phyloP scores from a whole-genome alignment of 352 stramenopile genomes.

The Ophiocytium majus region DNA sequence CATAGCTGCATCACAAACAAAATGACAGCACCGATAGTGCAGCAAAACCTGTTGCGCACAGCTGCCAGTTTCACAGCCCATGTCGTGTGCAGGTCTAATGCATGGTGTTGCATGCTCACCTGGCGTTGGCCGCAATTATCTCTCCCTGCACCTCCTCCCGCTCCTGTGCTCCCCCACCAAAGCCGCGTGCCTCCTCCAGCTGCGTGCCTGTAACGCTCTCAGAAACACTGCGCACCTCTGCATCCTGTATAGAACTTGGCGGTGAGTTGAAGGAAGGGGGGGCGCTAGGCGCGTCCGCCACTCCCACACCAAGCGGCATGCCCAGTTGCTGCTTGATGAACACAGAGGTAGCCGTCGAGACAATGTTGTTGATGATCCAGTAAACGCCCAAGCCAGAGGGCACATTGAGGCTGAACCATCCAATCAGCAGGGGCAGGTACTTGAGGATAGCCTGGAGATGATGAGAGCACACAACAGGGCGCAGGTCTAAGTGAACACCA shows the following conservation, averaged over 20 bases:
- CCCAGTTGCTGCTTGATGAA: constrained; percentile 42
- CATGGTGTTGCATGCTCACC: no score
- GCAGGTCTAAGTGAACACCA: not conserved
- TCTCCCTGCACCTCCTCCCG: constrained; percentile 37
- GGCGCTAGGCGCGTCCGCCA: no score
- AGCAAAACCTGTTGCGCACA: no score
- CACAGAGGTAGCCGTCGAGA: constrained; percentile 59
- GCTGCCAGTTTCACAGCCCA: no score
- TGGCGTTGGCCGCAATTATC: constrained; percentile 23
- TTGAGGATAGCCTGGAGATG: constrained; percentile 64
- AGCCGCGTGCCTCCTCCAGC: constrained; percentile 29
- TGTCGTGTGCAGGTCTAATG: no score
- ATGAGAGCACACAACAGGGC: not conserved
- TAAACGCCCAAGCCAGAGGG: constrained; percentile 76
- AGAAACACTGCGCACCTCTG: not conserved
- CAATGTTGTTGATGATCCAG: constrained; percentile 80
- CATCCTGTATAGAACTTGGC: not conserved
- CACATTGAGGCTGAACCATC: constrained; percentile 77
- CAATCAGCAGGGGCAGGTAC: constrained; percentile 75
- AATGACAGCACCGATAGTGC: no score
- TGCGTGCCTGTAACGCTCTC: not conserved
- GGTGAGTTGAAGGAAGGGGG: not conserved
- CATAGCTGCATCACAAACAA: no score
- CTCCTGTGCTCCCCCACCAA: constrained; percentile 8
- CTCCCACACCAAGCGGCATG: not conserved